phyloP scores from a whole-genome alignment of 257 asterid genomes.

The Jacaranda mimosifolia region DNA sequence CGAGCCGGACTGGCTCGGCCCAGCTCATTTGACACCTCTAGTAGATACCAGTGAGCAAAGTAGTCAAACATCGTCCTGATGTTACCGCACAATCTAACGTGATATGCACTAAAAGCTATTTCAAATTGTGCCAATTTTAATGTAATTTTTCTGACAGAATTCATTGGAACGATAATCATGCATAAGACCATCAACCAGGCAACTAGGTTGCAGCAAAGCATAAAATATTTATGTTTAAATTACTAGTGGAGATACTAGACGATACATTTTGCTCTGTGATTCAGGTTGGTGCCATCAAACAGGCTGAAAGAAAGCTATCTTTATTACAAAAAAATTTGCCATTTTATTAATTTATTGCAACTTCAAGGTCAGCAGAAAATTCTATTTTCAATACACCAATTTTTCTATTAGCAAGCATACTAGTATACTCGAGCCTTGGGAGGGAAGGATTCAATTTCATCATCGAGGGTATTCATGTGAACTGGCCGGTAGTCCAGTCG shows the following conservation, averaged over 20 bases:
- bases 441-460: conserved; percentile 83
- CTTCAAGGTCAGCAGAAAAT: conserved; percentile 31
- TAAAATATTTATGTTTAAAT: conserved; percentile 4
- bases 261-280: conserved; percentile 32
- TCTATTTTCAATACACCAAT: conserved; percentile 27
- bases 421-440: conserved; percentile 92
- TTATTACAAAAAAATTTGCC: conserved; percentile 48
- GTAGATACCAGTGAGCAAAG: too few species aligned
- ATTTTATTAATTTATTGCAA: conserved; percentile 39
- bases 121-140: too few species aligned
- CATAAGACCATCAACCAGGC: conserved; percentile 16
- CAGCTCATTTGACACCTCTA: too few species aligned
- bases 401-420: conserved; percentile 33
- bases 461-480: conserved; percentile 88
- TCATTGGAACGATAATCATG: neutral
- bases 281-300: conserved; percentile 25
- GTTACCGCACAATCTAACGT: too few species aligned
- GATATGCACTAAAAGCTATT: too few species aligned
- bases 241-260: conserved; percentile 19
- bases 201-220: conserved; percentile 1
- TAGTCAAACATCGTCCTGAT: too few species aligned
- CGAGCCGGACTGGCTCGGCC: too few species aligned
- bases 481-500: conserved; percentile 84
- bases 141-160: too few species aligned
- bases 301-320: conserved; percentile 41